Evolutionary conservation across 805 yeast species (phyloP).

Genomic region (Saccharomycopsis sp.): DNA sequence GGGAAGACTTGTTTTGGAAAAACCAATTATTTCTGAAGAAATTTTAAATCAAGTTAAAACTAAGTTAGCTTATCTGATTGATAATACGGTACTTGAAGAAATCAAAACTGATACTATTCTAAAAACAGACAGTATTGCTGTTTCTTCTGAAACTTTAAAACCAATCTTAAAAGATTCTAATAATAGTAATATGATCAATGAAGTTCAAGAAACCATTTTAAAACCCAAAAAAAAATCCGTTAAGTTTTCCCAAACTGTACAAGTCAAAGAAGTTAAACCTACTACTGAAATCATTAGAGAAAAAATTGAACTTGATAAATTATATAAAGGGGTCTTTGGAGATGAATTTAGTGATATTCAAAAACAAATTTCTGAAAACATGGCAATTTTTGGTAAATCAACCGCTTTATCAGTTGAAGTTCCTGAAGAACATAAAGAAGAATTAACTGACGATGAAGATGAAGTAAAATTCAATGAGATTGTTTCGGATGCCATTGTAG

Average conservation of each 20-base stretch:
- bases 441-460: constrained; percentile 1
- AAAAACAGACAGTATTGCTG: background rate
- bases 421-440: background rate
- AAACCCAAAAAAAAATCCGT: constrained; percentile 9
- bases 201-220: background rate
- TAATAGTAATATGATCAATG: too few relatives aligned
- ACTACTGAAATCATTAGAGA: background rate
- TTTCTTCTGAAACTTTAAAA: background rate
- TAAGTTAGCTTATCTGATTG: constrained; percentile 11
- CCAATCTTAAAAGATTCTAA: background rate
- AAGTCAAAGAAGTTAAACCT: constrained; percentile 10
- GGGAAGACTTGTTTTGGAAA: constrained; percentile 2
- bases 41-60: constrained; percentile 8
- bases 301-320: constrained; percentile 9
- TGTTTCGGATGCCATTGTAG: constrained; percentile 12
- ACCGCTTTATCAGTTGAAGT: background rate
- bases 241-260: constrained; percentile 10
- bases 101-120: background rate
- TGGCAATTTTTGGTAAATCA: constrained; percentile 2
- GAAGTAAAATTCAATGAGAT: constrained; percentile 11
- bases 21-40: constrained; percentile 13
- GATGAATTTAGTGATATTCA: constrained; percentile 13
- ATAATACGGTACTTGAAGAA: background rate
- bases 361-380: constrained; percentile 6
- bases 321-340: constrained; percentile 17